A percentile compares a stretch with the other conserved stretches of the same genome.
phyloP scores from a whole-genome alignment of 805 yeast species.

The Blastobotrys terrestris region DNA sequence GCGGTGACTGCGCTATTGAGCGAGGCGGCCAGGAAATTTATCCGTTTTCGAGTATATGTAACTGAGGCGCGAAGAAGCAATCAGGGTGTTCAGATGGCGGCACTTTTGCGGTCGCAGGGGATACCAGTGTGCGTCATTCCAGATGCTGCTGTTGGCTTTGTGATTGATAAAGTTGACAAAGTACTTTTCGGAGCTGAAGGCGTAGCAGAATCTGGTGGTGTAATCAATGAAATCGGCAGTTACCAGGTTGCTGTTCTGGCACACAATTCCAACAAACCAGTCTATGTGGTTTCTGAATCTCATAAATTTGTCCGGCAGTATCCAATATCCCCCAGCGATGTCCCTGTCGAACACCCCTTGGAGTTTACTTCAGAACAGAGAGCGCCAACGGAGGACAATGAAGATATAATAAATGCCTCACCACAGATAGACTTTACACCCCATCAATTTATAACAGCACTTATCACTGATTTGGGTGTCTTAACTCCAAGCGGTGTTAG shows the following conservation, averaged over 20 bases:
- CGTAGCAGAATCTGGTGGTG: conserved; percentile 98
- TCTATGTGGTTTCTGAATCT: conserved; percentile 89
- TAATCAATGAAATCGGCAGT: conserved; percentile 86
- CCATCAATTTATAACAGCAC: conserved; percentile 89
- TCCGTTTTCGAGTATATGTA: conserved; percentile 82
- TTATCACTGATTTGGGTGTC: conserved; percentile 94
- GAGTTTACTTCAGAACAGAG: conserved; percentile 34
- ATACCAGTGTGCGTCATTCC: conserved; percentile 85
- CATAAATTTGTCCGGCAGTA: conserved; percentile 95
- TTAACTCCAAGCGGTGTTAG: conserved; percentile 96
- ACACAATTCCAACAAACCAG: conserved; percentile 82
- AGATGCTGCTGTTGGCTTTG: conserved; percentile 91
- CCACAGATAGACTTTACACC: conserved; percentile 89
- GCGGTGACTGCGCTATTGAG: conserved; percentile 73
- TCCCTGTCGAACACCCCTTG: conserved; percentile 56
- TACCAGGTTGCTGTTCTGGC: conserved; percentile 93
- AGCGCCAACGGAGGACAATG: conserved; percentile 22
- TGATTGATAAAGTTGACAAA: conserved; percentile 85
- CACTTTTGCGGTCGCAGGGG: conserved; percentile 56
- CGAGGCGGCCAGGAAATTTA: conserved; percentile 68
- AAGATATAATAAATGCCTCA: conserved; percentile 34
- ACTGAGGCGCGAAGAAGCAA: conserved; percentile 89
- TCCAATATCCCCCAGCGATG: conserved; percentile 88
- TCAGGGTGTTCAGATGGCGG: conserved; percentile 69
- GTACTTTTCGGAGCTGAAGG: conserved; percentile 98